Base-by-base conservation (phyloP, 495 filamentous ascomycete genomes). In the Ramalina intermedia region DNA sequence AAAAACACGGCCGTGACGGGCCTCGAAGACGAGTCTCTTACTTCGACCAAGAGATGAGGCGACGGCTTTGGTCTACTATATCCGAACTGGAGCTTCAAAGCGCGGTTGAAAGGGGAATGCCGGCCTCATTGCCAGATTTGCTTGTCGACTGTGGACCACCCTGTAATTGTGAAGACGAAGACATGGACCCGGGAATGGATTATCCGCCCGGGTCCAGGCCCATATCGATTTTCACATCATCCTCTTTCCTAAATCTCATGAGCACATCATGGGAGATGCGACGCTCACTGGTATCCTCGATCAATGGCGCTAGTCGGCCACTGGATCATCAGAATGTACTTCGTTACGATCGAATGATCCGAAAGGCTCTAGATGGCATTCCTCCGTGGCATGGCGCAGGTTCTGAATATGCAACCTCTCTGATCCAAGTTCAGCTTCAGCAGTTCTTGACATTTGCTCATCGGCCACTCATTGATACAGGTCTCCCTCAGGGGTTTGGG, bases 51-150 rank as follows among this genome's bases (percentile, higher is more conserved):
- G 75, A 80, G 49, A 52, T 78, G 42, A 64, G 75, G 9, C 63
- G 76, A 35, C 60, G 77, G 26, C 50, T 80, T 13, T 81, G 77
- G 77, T 65, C 64, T 6, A 78, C 75, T 3, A 70, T 81, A 11
- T 52, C 72, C 6, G 77, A 81, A 43, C 50, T 80, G 41, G 58
- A 61, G 36, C 54, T 76, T 3, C 76, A 79, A 51, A 61, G 71
- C 1, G 70, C 71, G 2, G 52, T 76, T 1, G 72, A 74, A 39
- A 65, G 73, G 0, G 75, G 65, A n/a, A 72, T 75, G 68, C 67
- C 69, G 2, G 72, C 73, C 2, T 63, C 63, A 23, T 67, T 76
- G 4, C 69, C 69, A 0, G 58, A 65, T 13, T 57, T 72, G 17
- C 65, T 73, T 0, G 72, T 72, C 41, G 74, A 79, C 56, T 73